Evolutionary conservation across 306 rosid species (phyloP), one percentile per base, ranked within the genome.

Genomic region (Senna tora): DNA sequence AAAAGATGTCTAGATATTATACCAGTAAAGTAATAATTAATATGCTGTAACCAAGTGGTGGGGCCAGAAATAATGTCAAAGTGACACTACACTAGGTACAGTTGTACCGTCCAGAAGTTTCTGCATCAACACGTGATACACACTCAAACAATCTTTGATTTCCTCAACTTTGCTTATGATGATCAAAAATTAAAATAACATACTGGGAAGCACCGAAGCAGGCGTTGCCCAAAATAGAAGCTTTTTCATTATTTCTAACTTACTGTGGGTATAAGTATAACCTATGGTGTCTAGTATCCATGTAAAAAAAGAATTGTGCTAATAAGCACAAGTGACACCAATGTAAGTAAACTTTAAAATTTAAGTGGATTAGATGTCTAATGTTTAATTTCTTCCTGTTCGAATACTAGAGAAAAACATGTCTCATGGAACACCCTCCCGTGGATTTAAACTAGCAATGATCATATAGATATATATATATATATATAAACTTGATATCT

Each of bases 121-220:
- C 30, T 3, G 20, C 16, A 16, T 41, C 15, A 30, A 36, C 61
- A 12, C 12, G 65, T 17, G 25, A 0, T 46, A 2, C 58, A n/a
- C 75, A 8, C 52, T 38, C 13, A 78, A 47, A 65, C 10, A 46
- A 78, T 52, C 15, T 28, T 55, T 4, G 11, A 15, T 30, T 20
- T 0, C 8, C 15, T 34, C 2, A 33, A 16, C 25, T 33, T 13
- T 5, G 42, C 2, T 6, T 2, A 30, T 17, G 10, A 28, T 20
- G 12, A 67, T 63, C 69, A 41, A 13, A 42, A 42, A 67, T 63
- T 53, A 41, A 13, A 42, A 42, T 58, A 47, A 10, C 16, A 17
- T 17, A 9, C 25, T 3, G 28, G 66, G 46, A 16, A 13, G 30
- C 19, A 42, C 15, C 47, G 46, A 16, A 13, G 30, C 19, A 42